Evolutionary conservation across 441 rosid genomes (phyloP).

Genomic region (Sinapis alba): DNA sequence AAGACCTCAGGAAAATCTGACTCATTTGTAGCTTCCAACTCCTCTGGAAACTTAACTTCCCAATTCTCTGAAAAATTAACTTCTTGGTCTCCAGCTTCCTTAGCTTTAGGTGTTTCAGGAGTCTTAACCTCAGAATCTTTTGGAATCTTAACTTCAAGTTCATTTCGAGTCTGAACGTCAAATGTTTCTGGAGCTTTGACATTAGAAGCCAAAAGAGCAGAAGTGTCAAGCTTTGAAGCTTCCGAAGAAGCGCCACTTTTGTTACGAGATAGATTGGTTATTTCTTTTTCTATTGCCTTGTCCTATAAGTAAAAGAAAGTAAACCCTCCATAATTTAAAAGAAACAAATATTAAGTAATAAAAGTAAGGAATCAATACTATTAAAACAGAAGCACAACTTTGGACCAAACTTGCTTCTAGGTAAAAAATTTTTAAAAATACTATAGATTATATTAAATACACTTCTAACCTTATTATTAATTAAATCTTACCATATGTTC

Average conservation of each 20-base stretch:
- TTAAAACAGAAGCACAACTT: too few species aligned
- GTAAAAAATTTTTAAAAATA: too few species aligned
- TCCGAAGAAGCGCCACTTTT: slow-evolving; percentile 20
- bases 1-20: not conserved
- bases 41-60: slow-evolving; percentile 36
- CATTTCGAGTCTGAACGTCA: slow-evolving; percentile 24
- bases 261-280: not conserved
- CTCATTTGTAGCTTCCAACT: not conserved
- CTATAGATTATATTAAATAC: too few species aligned
- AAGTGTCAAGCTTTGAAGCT: slow-evolving; percentile 18
- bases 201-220: not conserved
- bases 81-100: slow-evolving; percentile 4
- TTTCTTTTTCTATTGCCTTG: not conserved
- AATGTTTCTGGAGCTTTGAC: slow-evolving; percentile 18
- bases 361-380: too few species aligned
- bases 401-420: too few species aligned
- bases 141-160: slow-evolving; percentile 30
- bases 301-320: not conserved
- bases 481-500: too few species aligned
- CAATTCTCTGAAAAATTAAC: slow-evolving; percentile 20
- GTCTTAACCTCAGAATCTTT: slow-evolving; percentile 5
- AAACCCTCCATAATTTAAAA: not conserved
- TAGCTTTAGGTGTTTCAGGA: slow-evolving; percentile 31
- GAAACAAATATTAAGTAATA: too few species aligned
- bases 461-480: too few species aligned